Evolutionary conservation across 2,329 filamentous ascomycete genomes (phyloP).

Genomic region (Aureobasidium pullulans): DNA sequence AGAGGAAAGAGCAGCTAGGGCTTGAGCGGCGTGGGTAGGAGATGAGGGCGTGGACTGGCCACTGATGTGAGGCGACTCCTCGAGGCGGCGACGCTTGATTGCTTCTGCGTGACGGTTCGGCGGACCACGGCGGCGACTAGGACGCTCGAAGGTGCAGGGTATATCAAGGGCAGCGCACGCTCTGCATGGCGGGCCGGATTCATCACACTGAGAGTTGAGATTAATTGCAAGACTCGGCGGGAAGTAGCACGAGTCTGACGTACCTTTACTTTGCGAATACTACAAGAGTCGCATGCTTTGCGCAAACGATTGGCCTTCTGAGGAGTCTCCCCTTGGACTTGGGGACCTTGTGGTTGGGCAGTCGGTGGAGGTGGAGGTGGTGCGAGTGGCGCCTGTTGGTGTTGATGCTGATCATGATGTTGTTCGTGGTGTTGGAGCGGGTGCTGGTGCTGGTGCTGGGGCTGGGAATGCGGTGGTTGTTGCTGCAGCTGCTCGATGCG

Average conservation of each 20-base stretch:
- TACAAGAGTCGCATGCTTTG: constrained; percentile 35
- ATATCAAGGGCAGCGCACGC: constrained; percentile 59
- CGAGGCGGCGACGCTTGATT: constrained; percentile 53
- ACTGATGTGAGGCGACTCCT: constrained; percentile 37
- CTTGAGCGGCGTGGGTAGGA: constrained; percentile 47
- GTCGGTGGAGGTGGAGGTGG: constrained; percentile 12
- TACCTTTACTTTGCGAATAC: constrained; percentile 34
- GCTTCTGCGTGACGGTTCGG: constrained; percentile 61
- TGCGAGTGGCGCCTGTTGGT: constrained; percentile 20
- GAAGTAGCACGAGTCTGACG: background rate
- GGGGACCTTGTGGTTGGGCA: constrained; percentile 14
- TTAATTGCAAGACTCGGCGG: background rate
- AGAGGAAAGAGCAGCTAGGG: constrained; percentile 43
- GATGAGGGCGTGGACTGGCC: constrained; percentile 40
- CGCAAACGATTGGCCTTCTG: constrained; percentile 31
- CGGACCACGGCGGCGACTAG: constrained; percentile 56
- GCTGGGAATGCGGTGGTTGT: constrained; percentile 22
- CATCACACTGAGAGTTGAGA: constrained; percentile 48
- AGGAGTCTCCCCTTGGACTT: constrained; percentile 6
- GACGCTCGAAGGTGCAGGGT: constrained; percentile 59
- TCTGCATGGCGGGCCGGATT: constrained; percentile 57
- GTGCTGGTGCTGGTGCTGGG: constrained; percentile 23
- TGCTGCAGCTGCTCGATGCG: constrained; percentile 27
- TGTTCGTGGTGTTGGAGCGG: constrained; percentile 22
- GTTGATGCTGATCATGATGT: constrained; percentile 20